A percentile compares a stretch with the other conserved stretches of the same genome.
Evolutionary conservation across 1,284 basidiomycete genomes (phyloP).

Genomic region (Cutaneotrichosporon arboriforme): DNA sequence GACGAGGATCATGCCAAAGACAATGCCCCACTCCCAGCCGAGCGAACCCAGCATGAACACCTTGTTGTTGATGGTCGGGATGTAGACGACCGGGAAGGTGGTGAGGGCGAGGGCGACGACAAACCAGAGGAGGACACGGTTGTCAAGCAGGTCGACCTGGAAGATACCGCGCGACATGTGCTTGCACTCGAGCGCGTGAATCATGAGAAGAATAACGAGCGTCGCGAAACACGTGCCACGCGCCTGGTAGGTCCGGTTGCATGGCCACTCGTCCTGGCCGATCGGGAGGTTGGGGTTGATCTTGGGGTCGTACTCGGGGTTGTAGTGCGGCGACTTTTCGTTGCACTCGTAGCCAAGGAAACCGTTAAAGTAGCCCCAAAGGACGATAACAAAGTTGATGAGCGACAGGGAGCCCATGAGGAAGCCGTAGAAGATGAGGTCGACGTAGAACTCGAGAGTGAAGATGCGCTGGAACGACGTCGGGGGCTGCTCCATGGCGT

Average conservation of each 20-base stretch:
- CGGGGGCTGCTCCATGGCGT: constrained; percentile 59
- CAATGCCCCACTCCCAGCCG: constrained; percentile 48
- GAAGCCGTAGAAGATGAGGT: constrained; percentile 60
- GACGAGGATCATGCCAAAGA: constrained; percentile 45
- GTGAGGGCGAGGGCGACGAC: constrained; percentile 38
- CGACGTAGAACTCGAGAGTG: constrained; percentile 54
- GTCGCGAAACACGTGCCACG: constrained; percentile 56
- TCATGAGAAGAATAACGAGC: constrained; percentile 53
- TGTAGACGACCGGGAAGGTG: constrained; percentile 47
- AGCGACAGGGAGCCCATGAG: constrained; percentile 58
- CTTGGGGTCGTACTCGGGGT: constrained; percentile 6
- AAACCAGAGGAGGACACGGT: constrained; percentile 56
- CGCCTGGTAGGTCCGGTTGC: constrained; percentile 53
- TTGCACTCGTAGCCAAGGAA: constrained; percentile 55
- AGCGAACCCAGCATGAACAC: constrained; percentile 42
- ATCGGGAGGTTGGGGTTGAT: constrained; percentile 1
- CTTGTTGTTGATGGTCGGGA: constrained; percentile 45
- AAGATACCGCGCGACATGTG: constrained; percentile 47
- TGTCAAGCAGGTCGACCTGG: constrained; percentile 54
- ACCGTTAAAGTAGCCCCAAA: constrained; percentile 53
- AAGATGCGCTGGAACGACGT: constrained; percentile 55
- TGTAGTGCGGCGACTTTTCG: constrained; percentile 29
- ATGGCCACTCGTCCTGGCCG: neutral
- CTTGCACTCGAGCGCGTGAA: constrained; percentile 48
- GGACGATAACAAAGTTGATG: constrained; percentile 54